Percentiles rank a stretch among this genome's conserved stretches.
Evolutionary conservation across 495 filamentous ascomycete genomes (phyloP).

Genomic region (Podospora pseudopauciseta): DNA sequence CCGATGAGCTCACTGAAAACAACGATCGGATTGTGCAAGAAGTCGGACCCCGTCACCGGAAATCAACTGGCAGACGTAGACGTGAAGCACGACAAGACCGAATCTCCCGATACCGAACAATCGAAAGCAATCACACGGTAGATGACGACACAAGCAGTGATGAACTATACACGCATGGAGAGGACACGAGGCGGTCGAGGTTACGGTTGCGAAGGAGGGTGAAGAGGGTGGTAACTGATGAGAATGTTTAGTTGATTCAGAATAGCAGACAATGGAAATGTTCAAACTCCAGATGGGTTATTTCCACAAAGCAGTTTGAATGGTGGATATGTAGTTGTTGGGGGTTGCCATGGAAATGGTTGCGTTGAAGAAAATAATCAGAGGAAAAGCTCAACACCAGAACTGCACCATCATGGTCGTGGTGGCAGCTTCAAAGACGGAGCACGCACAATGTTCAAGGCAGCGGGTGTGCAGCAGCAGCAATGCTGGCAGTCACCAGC

Average conservation of each 20-base stretch:
- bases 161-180: neutral
- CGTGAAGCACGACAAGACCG: neutral
- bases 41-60: neutral
- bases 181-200: neutral
- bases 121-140: neutral
- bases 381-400: neutral
- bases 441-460: neutral
- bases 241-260: constrained; percentile 5
- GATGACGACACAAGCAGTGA: constrained; percentile 2
- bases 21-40: neutral
- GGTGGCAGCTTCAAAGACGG: neutral
- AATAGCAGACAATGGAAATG: neutral
- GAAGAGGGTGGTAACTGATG: neutral
- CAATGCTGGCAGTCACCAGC: neutral
- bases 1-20: neutral
- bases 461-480: neutral
- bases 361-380: neutral
- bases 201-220: neutral
- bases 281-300: neutral
- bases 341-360: neutral
- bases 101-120: neutral
- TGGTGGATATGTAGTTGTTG: neutral
- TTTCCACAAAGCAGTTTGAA: neutral
- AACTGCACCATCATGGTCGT: neutral
- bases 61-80: neutral